These are phyloP conservation scores for Nematodospora anomalae DNA, from an alignment of 1,139 yeast genomes.

Conservation along the genomic window DNA sequence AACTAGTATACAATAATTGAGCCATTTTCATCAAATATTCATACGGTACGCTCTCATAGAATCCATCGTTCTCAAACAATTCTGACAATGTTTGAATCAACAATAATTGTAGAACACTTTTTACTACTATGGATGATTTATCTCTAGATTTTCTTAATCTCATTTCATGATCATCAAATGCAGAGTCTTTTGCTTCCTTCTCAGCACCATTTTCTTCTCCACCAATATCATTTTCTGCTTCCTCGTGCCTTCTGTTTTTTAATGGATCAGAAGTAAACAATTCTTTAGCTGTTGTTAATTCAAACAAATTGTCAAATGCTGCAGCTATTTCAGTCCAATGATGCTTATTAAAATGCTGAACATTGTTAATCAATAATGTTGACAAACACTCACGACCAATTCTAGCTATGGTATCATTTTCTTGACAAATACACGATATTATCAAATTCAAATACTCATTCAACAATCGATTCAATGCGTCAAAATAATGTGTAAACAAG, in stretches of 20 bases:
- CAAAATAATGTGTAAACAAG: constrained; percentile 78
- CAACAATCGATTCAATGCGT: constrained; percentile 66
- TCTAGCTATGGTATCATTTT: constrained; percentile 92
- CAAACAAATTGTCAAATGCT: constrained; percentile 69
- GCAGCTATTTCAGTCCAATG: constrained; percentile 78
- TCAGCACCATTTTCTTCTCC: constrained; percentile 2
- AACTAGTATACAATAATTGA: constrained; percentile 62
- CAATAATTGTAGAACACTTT: constrained; percentile 85
- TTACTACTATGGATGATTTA: constrained; percentile 82
- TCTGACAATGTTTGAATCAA: constrained; percentile 88
- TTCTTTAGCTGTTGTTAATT: constrained; percentile 82
- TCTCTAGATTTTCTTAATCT: constrained; percentile 40
- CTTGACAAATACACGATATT: constrained; percentile 90
- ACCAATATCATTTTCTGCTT: constrained; percentile 10
- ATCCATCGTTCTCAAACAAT: constrained; percentile 66
- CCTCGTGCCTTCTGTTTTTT: constrained; percentile 20
- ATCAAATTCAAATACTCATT: constrained; percentile 76
- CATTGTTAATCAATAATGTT: constrained; percentile 73
- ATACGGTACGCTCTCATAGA: constrained; percentile 71
- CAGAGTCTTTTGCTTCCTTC: constrained; percentile 11
- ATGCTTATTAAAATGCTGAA: constrained; percentile 53
- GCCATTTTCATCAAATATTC: constrained; percentile 60
- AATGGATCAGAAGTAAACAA: constrained; percentile 72
- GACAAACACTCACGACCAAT: constrained; percentile 90
- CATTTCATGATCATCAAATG: constrained; percentile 24